A percentile compares a stretch with the other conserved stretches of the same genome.
Evolutionary conservation across 495 filamentous ascomycete genomes (phyloP).

Genomic region (Penicillium herquei): DNA sequence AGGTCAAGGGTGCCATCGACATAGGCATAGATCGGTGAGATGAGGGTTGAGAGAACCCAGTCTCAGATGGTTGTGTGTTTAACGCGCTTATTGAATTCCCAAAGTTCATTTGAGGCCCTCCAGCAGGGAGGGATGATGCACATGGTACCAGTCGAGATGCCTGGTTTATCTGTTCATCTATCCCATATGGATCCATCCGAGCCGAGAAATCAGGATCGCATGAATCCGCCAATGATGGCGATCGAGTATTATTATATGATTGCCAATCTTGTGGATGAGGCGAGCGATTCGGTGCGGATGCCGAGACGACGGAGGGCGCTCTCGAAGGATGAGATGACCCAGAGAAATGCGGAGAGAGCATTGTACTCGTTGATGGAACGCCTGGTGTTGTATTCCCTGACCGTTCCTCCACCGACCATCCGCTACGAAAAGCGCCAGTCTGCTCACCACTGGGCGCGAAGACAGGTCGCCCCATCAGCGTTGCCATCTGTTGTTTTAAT

Average conservation of each 20-base stretch:
- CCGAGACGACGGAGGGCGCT: constrained; percentile 10
- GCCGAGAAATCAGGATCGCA: constrained; percentile 15
- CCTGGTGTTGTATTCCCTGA: not conserved
- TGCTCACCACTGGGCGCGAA: constrained; percentile 12
- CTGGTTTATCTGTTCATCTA: constrained; percentile 16
- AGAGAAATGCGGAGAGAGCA: constrained; percentile 15
- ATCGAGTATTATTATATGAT: constrained; percentile 16
- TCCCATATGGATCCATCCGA: constrained; percentile 20
- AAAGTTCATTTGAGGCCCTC: constrained; percentile 9
- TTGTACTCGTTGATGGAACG: constrained; percentile 8
- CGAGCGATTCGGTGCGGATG: constrained; percentile 7
- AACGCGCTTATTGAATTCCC: not conserved
- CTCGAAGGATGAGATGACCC: constrained; percentile 11
- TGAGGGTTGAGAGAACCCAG: constrained; percentile 5
- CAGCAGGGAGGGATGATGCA: constrained; percentile 6
- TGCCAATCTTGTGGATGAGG: constrained; percentile 25
- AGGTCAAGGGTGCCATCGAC: constrained; percentile 9
- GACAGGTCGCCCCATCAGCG: constrained; percentile 10
- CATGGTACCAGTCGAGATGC: constrained; percentile 4
- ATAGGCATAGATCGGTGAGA: not conserved
- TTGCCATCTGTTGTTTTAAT: constrained; percentile 41
- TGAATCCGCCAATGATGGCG: constrained; percentile 17
- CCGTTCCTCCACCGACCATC: constrained; percentile 14
- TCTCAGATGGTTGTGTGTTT: constrained; percentile 1
- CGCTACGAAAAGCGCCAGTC: constrained; percentile 6